These are phyloP conservation scores for Botrytis elliptica DNA, from an alignment of 2,329 filamentous ascomycete species.

Conservation along the genomic window DNA sequence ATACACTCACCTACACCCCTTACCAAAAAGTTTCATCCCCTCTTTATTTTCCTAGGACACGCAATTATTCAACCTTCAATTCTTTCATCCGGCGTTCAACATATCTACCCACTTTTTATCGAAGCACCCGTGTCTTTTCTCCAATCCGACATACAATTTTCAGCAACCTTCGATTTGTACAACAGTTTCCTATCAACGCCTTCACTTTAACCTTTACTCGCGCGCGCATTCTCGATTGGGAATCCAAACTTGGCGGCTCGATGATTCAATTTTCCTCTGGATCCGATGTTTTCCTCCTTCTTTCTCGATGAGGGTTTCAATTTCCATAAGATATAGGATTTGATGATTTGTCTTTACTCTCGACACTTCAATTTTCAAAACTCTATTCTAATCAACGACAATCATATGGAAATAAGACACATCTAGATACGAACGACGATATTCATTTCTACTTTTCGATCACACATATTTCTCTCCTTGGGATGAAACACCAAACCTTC, in stretches of 20 bases:
- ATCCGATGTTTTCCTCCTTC: background rate
- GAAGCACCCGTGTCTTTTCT: background rate
- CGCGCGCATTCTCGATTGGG: background rate
- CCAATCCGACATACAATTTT: background rate
- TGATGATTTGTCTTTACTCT: background rate
- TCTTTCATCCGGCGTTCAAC: constrained; percentile 7
- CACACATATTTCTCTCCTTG: background rate
- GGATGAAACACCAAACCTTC: background rate
- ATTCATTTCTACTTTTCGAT: background rate
- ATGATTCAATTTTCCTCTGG: background rate
- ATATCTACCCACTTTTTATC: background rate
- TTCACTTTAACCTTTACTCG: background rate
- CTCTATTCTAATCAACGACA: background rate
- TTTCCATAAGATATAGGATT: background rate
- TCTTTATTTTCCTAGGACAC: constrained; percentile 1
- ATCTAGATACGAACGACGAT: background rate
- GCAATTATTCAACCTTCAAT: constrained; percentile 2
- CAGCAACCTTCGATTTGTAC: background rate
- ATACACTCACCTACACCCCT: background rate
- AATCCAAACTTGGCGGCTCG: background rate
- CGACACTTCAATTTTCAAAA: background rate
- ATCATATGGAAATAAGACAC: background rate
- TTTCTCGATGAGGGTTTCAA: background rate
- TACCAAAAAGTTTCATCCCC: background rate
- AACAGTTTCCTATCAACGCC: constrained; percentile 7